Evolutionary conservation across 2,329 filamentous ascomycete species (phyloP).

Genomic region (Simplicillium aogashimaense): DNA sequence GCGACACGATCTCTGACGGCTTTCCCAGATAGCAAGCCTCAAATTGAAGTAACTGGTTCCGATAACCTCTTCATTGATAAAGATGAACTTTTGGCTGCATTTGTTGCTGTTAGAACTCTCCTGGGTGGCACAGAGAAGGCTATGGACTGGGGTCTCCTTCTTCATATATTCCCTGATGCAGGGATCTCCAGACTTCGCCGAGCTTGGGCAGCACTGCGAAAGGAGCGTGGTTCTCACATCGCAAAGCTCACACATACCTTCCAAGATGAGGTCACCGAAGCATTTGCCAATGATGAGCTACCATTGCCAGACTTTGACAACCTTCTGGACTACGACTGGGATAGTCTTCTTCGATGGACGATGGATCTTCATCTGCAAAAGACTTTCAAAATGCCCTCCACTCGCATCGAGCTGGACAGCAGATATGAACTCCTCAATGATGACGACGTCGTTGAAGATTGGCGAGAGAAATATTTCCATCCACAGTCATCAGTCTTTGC

Average conservation of each 20-base stretch:
- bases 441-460: constrained; percentile 25
- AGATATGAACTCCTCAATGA: constrained; percentile 29
- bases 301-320: constrained; percentile 54
- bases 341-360: constrained; percentile 55
- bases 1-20: too few relatives aligned
- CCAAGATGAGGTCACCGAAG: constrained; percentile 52
- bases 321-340: constrained; percentile 59
- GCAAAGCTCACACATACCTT: constrained; percentile 49
- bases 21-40: too few relatives aligned
- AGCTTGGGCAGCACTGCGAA: constrained; percentile 44
- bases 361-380: constrained; percentile 38
- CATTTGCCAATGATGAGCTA: constrained; percentile 54
- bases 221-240: constrained; percentile 41
- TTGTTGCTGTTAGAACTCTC: constrained; percentile 46
- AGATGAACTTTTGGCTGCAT: constrained; percentile 37
- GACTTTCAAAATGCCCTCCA: constrained; percentile 36
- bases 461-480: constrained; percentile 49
- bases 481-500: constrained; percentile 43
- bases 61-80: constrained; percentile 7
- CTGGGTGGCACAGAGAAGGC: constrained; percentile 49
- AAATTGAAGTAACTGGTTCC: too few relatives aligned
- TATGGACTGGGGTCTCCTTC: constrained; percentile 51
- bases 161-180: constrained; percentile 45
- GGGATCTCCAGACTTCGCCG: constrained; percentile 38
- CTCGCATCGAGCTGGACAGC: constrained; percentile 31